These are phyloP conservation scores for Crataegus laevigata DNA, from an alignment of 306 rosid genomes.

Conservation along the genomic window DNA sequence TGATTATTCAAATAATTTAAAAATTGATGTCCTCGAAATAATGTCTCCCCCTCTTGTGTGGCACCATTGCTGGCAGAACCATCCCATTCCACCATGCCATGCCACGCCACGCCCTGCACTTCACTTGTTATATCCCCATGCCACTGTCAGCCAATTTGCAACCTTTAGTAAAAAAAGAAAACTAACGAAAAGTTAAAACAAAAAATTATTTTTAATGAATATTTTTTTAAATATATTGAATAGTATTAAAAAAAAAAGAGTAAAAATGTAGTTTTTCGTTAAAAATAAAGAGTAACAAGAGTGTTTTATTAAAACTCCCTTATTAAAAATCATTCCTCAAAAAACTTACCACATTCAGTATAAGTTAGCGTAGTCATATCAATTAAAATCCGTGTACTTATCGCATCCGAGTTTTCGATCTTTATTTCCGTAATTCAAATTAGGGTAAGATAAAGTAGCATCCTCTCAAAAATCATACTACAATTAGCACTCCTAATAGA, in stretches of 20 bases:
- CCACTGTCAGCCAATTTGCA: constrained; percentile 13
- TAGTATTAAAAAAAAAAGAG: too few species aligned
- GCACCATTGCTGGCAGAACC: neutral
- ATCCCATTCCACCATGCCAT: neutral
- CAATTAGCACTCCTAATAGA: neutral
- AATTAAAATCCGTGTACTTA: too few species aligned
- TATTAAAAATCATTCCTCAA: neutral
- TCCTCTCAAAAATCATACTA: neutral
- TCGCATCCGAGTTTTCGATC: too few species aligned
- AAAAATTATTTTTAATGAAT: too few species aligned
- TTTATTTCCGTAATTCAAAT: too few species aligned
- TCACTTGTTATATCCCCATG: neutral
- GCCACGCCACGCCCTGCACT: constrained; percentile 1
- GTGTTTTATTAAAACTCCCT: too few species aligned
- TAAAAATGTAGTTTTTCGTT: too few species aligned
- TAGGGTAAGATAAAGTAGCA: too few species aligned
- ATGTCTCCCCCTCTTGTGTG: constrained; percentile 9
- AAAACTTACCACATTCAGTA: neutral
- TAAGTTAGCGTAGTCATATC: neutral
- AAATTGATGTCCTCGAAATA: constrained; percentile 8
- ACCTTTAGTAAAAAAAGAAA: too few species aligned
- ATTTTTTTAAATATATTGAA: too few species aligned
- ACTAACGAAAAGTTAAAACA: too few species aligned
- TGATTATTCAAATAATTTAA: neutral
- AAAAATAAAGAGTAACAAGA: too few species aligned